Conservation (phyloP, 768 basidiomycete genomes). For the Trametes coccinea region DNA sequence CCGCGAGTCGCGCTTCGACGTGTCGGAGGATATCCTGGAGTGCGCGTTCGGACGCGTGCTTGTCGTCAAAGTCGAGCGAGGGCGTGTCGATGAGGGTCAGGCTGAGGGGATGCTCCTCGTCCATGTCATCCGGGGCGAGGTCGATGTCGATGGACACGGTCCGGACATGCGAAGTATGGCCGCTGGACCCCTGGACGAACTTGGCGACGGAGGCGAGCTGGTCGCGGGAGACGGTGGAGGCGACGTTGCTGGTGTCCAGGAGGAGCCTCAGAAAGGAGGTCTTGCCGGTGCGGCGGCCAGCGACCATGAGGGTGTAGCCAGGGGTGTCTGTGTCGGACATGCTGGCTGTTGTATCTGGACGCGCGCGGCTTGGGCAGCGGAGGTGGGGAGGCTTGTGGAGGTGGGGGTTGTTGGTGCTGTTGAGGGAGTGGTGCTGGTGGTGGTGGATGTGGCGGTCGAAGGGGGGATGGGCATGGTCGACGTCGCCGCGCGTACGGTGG, state of each 20-base stretch:
- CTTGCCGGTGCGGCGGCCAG: slow-evolving; percentile 82
- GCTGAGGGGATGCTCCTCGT: slow-evolving; percentile 49
- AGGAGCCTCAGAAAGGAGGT: slow-evolving; percentile 84
- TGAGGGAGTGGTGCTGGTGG: slow-evolving; percentile 7
- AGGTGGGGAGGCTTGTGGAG: slow-evolving; percentile 28
- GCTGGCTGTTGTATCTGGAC: slow-evolving; percentile 5
- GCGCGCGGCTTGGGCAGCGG: slow-evolving; percentile 30
- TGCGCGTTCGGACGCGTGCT: slow-evolving; percentile 59
- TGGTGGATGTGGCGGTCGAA: slow-evolving; percentile 28
- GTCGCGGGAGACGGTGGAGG: slow-evolving; percentile 61
- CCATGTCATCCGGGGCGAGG: slow-evolving; percentile 50
- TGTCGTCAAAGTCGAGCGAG: slow-evolving; percentile 73
- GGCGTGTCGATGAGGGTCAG: slow-evolving; percentile 83
- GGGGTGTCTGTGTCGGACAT: slow-evolving; percentile 37
- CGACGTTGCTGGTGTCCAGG: slow-evolving; percentile 75
- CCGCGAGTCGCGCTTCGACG: slow-evolving; percentile 71
- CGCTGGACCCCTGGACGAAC: slow-evolving; percentile 74
- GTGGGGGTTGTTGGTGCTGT: slow-evolving; percentile 10
- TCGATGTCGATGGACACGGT: slow-evolving; percentile 72
- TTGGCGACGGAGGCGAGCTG: slow-evolving; percentile 80
- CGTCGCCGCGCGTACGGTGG: slow-evolving; percentile 48
- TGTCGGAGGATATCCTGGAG: slow-evolving; percentile 68
- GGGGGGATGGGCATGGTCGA: slow-evolving; percentile 31
- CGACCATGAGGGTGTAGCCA: slow-evolving; percentile 74
- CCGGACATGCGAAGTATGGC: slow-evolving; percentile 73